phyloP scores from a whole-genome alignment of 306 rosid genomes.

The Rosa chinensis region DNA sequence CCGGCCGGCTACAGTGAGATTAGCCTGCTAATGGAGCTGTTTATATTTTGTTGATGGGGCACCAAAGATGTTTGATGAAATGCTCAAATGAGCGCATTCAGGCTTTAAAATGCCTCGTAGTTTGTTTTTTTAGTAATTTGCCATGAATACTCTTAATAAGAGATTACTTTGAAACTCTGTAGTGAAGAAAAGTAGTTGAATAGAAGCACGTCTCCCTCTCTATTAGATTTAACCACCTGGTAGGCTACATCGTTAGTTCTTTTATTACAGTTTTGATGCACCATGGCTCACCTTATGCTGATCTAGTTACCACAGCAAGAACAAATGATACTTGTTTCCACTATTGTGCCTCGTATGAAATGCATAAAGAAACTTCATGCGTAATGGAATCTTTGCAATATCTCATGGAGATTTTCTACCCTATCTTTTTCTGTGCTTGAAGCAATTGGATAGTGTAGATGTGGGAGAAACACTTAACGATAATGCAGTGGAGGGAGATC shows the following conservation, averaged over 20 bases:
- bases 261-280: background rate
- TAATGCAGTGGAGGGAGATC: conserved; percentile 41
- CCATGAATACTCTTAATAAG: background rate
- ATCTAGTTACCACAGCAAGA: no score
- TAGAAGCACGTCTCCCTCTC: background rate
- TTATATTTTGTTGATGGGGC: no score
- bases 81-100: no score
- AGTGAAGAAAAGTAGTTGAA: background rate
- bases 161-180: background rate
- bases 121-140: no score
- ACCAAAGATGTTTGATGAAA: no score
- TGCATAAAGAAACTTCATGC: background rate
- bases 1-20: no score
- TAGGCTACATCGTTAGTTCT: background rate
- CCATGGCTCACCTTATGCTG: background rate
- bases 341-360: background rate
- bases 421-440: conserved; percentile 29
- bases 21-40: no score
- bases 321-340: background rate
- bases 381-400: conserved; percentile 7
- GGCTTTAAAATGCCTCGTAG: no score
- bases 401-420: background rate
- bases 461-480: conserved; percentile 38
- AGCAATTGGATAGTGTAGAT: conserved; percentile 75
- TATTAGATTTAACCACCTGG: background rate